These are phyloP conservation scores for Jaenimonas drosophilae DNA, from an alignment of 208 protist genomes.

Conservation along the genomic window DNA sequence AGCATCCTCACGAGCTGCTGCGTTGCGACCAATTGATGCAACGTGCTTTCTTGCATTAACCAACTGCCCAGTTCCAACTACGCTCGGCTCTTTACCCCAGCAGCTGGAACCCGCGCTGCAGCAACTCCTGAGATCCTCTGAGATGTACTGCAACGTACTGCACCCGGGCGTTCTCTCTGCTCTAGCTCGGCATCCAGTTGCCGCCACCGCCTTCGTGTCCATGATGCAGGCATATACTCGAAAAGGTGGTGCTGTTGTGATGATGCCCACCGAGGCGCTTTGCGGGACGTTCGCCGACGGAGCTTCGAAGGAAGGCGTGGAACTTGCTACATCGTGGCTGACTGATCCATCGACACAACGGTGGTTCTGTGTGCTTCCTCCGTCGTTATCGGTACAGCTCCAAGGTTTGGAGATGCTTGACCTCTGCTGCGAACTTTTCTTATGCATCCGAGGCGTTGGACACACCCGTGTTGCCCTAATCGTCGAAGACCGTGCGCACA, in stretches of 20 bases:
- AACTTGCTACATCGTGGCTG: too few species aligned
- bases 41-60: too few species aligned
- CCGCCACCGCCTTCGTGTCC: slow-evolving; percentile 46
- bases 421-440: slow-evolving; percentile 29
- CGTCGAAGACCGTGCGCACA: slow-evolving; percentile 19
- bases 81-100: too few species aligned
- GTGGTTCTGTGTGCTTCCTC: slow-evolving; percentile 51
- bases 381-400: slow-evolving; percentile 52
- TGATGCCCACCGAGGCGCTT: slow-evolving; percentile 48
- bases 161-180: slow-evolving; percentile 21
- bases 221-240: slow-evolving; percentile 71
- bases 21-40: too few species aligned
- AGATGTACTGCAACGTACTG: slow-evolving; percentile 61
- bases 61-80: too few species aligned
- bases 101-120: slow-evolving; percentile 10
- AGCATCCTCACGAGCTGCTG: too few species aligned
- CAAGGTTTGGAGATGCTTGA: slow-evolving; percentile 4
- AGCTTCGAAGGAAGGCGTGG: not conserved
- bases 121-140: slow-evolving; percentile 6
- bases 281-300: slow-evolving; percentile 6
- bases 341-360: too few species aligned
- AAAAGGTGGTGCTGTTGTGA: slow-evolving; percentile 33
- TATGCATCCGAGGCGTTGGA: slow-evolving; percentile 13
- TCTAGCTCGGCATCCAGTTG: slow-evolving; percentile 14
- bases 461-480: slow-evolving; percentile 52